Evolutionary conservation across 108 stramenopile species (phyloP).

Genomic region (Mediolabrus comicus): DNA sequence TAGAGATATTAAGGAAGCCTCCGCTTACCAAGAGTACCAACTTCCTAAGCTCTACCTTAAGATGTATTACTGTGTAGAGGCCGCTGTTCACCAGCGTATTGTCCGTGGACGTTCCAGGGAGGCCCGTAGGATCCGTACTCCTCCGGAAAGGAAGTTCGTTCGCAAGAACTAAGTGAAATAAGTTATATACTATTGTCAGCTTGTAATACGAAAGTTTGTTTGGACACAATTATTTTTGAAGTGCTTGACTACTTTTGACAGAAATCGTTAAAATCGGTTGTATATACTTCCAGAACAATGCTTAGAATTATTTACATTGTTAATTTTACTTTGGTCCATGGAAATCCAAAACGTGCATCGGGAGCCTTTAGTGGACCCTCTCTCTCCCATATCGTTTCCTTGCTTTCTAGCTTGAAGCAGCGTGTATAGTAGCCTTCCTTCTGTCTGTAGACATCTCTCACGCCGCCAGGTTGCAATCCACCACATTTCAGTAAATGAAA

Average conservation of each 20-base stretch:
- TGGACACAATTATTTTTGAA: neutral
- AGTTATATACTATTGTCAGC: constrained; percentile 3
- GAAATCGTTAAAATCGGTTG: too few relatives aligned
- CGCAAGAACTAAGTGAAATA: constrained; percentile 36
- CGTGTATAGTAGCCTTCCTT: constrained; percentile 52
- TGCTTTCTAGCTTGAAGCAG: constrained; percentile 1
- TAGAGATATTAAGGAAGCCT: constrained; percentile 98
- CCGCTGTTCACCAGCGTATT: constrained; percentile 99
- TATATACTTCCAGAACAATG: too few relatives aligned
- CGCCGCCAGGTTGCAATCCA: constrained; percentile 30
- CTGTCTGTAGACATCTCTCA: constrained; percentile 42
- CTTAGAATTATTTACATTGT: neutral
- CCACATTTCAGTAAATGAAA: constrained; percentile 49
- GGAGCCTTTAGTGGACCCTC: constrained; percentile 26
- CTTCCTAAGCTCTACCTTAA: constrained; percentile 99
- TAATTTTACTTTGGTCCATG: constrained; percentile 42
- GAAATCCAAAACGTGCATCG: constrained; percentile 52
- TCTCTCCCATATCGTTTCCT: constrained; percentile 13
- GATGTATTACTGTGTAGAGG: constrained; percentile 99
- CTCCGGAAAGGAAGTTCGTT: constrained; percentile 69
- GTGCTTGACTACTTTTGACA: neutral
- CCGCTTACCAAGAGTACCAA: constrained; percentile 98
- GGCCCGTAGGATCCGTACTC: constrained; percentile 91
- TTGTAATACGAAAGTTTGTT: neutral
- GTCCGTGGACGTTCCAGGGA: constrained; percentile 95